phyloP scores from a whole-genome alignment of 441 rosid species.

The Erodium moschatum region DNA sequence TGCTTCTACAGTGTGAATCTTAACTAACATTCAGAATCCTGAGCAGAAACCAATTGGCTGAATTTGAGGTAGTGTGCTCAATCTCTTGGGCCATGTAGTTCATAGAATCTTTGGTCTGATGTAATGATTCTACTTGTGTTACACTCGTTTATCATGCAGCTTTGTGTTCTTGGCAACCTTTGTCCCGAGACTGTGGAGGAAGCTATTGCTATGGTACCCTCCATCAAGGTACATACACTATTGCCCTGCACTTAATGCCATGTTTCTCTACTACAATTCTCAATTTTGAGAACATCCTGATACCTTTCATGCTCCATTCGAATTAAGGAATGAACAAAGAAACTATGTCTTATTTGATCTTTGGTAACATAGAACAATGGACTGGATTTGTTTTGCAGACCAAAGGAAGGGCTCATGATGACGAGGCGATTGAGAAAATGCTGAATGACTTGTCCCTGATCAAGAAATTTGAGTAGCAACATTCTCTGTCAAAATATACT shows the following conservation, averaged over 20 bases:
- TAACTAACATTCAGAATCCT: conserved; percentile 58
- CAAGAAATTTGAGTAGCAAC: conserved; percentile 67
- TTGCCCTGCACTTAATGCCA: not conserved
- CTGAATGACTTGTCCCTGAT: conserved; percentile 68
- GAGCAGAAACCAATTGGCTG: conserved; percentile 75
- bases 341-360: not conserved
- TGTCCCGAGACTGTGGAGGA: conserved; percentile 95
- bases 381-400: conserved; percentile 38
- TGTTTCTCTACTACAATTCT: not conserved
- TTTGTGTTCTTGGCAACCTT: conserved; percentile 89
- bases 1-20: conserved; percentile 28
- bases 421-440: conserved; percentile 85
- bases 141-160: conserved; percentile 32
- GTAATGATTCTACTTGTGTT: not conserved
- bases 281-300: not conserved
- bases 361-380: conserved; percentile 1
- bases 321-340: too few relatives aligned
- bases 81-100: not conserved
- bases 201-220: conserved; percentile 88
- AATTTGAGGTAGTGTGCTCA: conserved; percentile 59
- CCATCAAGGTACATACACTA: conserved; percentile 41
- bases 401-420: conserved; percentile 71
- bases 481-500: not conserved
- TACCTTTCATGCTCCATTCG: too few relatives aligned
- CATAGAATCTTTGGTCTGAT: not conserved